Evolutionary conservation across 345 rosid species (phyloP).

Genomic region (Bruguiera parviflora): DNA sequence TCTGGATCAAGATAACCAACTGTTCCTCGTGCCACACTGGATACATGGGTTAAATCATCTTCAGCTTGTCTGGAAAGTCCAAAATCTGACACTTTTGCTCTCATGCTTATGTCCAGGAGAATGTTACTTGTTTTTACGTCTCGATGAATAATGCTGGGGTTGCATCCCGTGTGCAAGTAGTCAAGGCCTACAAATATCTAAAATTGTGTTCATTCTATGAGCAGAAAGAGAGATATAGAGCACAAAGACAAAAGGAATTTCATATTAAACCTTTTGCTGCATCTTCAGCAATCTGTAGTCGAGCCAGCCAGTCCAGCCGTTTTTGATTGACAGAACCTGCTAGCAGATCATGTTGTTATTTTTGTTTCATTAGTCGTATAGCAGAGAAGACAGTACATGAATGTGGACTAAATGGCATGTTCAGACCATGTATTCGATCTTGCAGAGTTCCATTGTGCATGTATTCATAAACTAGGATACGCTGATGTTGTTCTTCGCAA

Average conservation of each 20-base stretch:
- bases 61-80: conserved; percentile 97
- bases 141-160: conserved; percentile 88
- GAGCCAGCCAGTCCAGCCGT: conserved; percentile 64
- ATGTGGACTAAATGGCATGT: not conserved
- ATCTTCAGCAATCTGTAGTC: conserved; percentile 82
- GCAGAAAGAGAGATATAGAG: conserved; percentile 19
- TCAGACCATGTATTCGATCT: conserved; percentile 75
- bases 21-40: conserved; percentile 88
- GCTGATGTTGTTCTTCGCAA: conserved; percentile 75
- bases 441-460: conserved; percentile 95
- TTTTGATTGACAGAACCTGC: conserved; percentile 61
- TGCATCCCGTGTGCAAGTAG: conserved; percentile 95
- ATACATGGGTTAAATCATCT: conserved; percentile 82
- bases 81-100: conserved; percentile 94
- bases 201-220: conserved; percentile 27
- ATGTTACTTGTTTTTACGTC: conserved; percentile 96
- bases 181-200: conserved; percentile 79
- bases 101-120: conserved; percentile 84
- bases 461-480: conserved; percentile 80
- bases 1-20: conserved; percentile 96
- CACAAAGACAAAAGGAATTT: conserved; percentile 9
- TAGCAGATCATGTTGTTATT: conserved; percentile 61
- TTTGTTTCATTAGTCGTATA: conserved; percentile 10
- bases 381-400: not conserved
- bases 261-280: conserved; percentile 78